These are phyloP conservation scores for Trichoderma sp. DNA, from an alignment of 2,329 filamentous ascomycete species.

Conservation along the genomic window DNA sequence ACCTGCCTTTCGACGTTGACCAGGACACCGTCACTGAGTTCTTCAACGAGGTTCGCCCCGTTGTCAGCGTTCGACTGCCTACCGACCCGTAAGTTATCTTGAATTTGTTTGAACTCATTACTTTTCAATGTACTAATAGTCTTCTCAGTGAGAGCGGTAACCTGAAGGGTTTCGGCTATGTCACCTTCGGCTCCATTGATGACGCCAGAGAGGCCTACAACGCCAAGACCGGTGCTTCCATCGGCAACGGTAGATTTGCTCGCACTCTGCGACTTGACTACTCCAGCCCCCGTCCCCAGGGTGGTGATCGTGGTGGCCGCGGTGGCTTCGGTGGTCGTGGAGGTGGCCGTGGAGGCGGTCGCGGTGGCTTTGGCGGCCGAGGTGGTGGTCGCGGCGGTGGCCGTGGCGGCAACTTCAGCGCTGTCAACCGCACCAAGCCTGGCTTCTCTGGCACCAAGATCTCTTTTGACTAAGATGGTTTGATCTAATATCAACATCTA, in stretches of 20 bases:
- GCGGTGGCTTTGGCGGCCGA: conserved; percentile 59
- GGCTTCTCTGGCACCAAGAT: conserved; percentile 73
- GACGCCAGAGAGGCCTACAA: conserved; percentile 79
- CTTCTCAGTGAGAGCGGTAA: conserved; percentile 69
- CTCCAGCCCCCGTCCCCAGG: conserved; percentile 66
- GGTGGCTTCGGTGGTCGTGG: conserved; percentile 54
- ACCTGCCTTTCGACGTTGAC: conserved; percentile 81
- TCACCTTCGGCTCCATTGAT: conserved; percentile 79
- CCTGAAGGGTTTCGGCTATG: conserved; percentile 92
- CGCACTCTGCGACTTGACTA: conserved; percentile 84
- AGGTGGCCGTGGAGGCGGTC: conserved; percentile 54
- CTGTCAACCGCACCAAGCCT: conserved; percentile 49
- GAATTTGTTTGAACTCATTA: not conserved
- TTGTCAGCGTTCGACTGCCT: conserved; percentile 82
- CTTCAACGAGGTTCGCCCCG: conserved; percentile 71
- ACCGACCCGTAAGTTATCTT: conserved; percentile 69
- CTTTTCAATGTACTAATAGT: conserved; percentile 23
- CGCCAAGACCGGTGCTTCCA: conserved; percentile 67
- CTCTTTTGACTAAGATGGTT: conserved; percentile 60
- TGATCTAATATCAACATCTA: conserved; percentile 43
- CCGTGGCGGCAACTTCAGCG: conserved; percentile 56
- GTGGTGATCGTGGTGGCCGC: conserved; percentile 52
- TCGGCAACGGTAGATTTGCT: conserved; percentile 67
- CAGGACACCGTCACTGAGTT: conserved; percentile 75
- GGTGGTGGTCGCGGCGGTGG: conserved; percentile 50